A percentile compares a stretch with the other conserved stretches of the same genome.
Evolutionary conservation across 768 basidiomycete species (phyloP).

Genomic region (Glaciozyma antarctica): DNA sequence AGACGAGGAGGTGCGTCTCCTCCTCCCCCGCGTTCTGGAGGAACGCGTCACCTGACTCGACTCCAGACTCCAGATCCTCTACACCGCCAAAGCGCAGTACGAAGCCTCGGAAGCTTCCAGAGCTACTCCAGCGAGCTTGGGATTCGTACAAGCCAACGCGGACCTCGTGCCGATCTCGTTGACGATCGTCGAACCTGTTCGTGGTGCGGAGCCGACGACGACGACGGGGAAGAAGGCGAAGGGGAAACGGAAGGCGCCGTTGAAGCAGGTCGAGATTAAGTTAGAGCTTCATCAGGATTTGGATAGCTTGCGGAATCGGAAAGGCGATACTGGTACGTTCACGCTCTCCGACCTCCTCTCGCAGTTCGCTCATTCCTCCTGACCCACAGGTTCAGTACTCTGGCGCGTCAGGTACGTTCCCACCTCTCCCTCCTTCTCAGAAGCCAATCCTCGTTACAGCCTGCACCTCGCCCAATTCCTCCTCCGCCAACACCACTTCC

Average conservation of each 20-base stretch:
- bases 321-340: slow-evolving; percentile 23
- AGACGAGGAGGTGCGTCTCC: slow-evolving; percentile 17
- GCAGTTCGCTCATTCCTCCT: background rate
- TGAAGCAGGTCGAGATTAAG: slow-evolving; percentile 1
- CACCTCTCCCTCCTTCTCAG: background rate
- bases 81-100: slow-evolving; percentile 6
- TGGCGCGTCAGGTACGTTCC: slow-evolving; percentile 14
- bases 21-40: background rate
- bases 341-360: background rate
- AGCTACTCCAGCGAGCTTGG: background rate
- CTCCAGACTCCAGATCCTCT: slow-evolving; percentile 19
- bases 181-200: background rate
- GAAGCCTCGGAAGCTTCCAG: background rate
- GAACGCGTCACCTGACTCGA: background rate
- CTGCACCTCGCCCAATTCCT: slow-evolving; percentile 16
- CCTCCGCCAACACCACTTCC: slow-evolving; percentile 18
- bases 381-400: slow-evolving; percentile 11
- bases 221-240: background rate
- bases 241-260: background rate
- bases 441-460: background rate
- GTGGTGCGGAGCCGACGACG: background rate
- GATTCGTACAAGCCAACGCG: background rate
- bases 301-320: slow-evolving; percentile 4
- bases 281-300: slow-evolving; percentile 17
- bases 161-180: slow-evolving; percentile 7